These are phyloP conservation scores for Scortechinia acanthostroma DNA, from an alignment of 2,329 filamentous ascomycete species.

Conservation along the genomic window DNA sequence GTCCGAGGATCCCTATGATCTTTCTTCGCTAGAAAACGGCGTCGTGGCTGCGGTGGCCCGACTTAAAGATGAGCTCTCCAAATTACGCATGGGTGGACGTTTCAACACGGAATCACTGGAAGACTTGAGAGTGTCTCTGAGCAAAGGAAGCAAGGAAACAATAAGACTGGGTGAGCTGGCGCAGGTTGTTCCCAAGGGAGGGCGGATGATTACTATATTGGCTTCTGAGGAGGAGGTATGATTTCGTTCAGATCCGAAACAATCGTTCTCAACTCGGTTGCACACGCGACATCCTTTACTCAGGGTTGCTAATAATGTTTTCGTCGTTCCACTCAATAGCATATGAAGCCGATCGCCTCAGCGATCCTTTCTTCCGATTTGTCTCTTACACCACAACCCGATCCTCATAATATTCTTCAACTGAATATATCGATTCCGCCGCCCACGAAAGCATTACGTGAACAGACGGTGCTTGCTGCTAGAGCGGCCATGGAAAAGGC, in stretches of 20 bases:
- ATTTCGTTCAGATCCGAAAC: slow-evolving; percentile 7
- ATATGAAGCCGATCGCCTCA: slow-evolving; percentile 41
- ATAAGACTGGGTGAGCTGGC: slow-evolving; percentile 54
- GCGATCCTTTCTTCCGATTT: slow-evolving; percentile 42
- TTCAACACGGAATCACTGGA: slow-evolving; percentile 58
- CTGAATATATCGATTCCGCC: slow-evolving; percentile 46
- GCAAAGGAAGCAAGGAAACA: slow-evolving; percentile 38
- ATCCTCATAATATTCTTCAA: slow-evolving; percentile 36
- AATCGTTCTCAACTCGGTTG: slow-evolving; percentile 3
- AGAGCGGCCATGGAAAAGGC: slow-evolving; percentile 19
- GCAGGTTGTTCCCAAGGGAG: slow-evolving; percentile 58
- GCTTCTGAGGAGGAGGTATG: slow-evolving; percentile 57
- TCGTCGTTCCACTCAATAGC: slow-evolving; percentile 18
- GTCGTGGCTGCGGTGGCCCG: slow-evolving; percentile 44
- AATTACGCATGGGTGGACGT: slow-evolving; percentile 52
- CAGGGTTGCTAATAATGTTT: slow-evolving; percentile 1
- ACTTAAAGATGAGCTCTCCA: slow-evolving; percentile 53
- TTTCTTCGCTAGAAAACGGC: slow-evolving; percentile 43
- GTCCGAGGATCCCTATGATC: slow-evolving; percentile 48
- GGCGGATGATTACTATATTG: slow-evolving; percentile 51
- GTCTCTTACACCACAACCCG: slow-evolving; percentile 37
- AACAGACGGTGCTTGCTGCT: slow-evolving; percentile 13
- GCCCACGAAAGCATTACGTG: slow-evolving; percentile 45
- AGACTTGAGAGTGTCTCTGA: slow-evolving; percentile 47
- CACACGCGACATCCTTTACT: slow-evolving; percentile 2